Evolutionary conservation across 1,284 basidiomycete species (phyloP), one percentile per base, ranked within the genome.

Genomic region (Fistulinella staudtii): DNA sequence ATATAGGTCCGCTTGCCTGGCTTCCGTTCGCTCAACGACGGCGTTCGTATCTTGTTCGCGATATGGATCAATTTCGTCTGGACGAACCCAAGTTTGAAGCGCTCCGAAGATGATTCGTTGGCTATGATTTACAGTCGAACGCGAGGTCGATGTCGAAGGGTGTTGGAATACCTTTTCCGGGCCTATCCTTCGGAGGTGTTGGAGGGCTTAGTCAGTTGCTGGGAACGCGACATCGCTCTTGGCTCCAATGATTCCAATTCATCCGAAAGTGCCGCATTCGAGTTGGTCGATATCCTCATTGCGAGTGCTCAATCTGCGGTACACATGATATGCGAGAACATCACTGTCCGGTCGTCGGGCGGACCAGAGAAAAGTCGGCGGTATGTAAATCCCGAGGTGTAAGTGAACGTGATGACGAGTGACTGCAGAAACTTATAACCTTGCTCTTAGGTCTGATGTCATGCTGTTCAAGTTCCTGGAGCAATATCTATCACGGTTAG

Each of bases 281-380:
- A 93, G 47, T 77, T 96, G 35, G 72, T 96, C 9, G 90, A 94
- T 57, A 70, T 84, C 11, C 75, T 98, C 15, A 81, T 93, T 3
- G 77, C 90, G 1, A 95, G 82, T 58, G 87, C 92, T 2, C 92
- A 94, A 58, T 89, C 80, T 50, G 83, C 90, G 2, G 91, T 97
- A 1, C 85, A 93, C 49, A 89, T 94, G 75, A 70, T 94, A 15
- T 94, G 89, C 61, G 93, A 97, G 61, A 84, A 85, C 54, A 85
- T 91, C 40, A 71, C 73, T 29, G 65, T 69, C 52, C 76, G 85
- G 18, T 69, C 77, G 20, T 67, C 77, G 11, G 68, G 72, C 8
- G 59, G 71, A 5, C 67, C 77, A 10, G 82, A 89, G 45, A 75
- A 74, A 56, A 70, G 63, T 49, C 76, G 75, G 62, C 80, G 73